Evolutionary conservation across 257 asterid species (phyloP).

Genomic region (Solanum boliviense): DNA sequence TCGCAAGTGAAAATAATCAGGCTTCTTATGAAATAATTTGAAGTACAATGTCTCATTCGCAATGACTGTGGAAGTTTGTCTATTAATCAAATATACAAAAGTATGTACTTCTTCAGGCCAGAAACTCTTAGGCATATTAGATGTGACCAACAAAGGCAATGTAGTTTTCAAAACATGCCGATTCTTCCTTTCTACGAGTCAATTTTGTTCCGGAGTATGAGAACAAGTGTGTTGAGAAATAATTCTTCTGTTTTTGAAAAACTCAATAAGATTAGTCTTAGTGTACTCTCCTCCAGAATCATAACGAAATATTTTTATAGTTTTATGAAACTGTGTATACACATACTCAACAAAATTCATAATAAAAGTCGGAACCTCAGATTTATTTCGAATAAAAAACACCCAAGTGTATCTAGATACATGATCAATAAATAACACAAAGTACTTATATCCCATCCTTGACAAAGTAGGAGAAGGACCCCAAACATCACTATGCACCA

Average conservation of each 20-base stretch:
- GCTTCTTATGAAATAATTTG: too few species aligned
- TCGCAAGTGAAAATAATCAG: not conserved
- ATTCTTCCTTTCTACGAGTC: not conserved
- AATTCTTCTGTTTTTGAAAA: too few species aligned
- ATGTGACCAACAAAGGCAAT: not conserved
- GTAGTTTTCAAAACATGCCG: not conserved
- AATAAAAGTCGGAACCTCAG: too few species aligned
- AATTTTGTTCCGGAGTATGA: not conserved
- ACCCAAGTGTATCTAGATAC: not conserved
- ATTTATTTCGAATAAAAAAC: too few species aligned
- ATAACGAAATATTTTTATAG: too few species aligned
- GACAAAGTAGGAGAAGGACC: not conserved
- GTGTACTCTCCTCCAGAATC: not conserved
- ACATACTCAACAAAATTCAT: not conserved
- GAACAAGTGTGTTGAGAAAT: not conserved
- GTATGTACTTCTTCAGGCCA: not conserved
- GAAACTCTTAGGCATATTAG: not conserved
- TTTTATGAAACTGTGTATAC: too few species aligned
- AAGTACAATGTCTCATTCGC: not conserved
- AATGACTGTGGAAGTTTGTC: not conserved
- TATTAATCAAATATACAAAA: too few species aligned
- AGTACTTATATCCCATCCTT: not conserved
- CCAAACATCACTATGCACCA: not conserved
- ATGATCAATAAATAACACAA: not conserved
- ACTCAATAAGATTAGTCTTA: not conserved